These are phyloP conservation scores for Betula pendula DNA, from an alignment of 306 rosid genomes.

Conservation along the genomic window DNA sequence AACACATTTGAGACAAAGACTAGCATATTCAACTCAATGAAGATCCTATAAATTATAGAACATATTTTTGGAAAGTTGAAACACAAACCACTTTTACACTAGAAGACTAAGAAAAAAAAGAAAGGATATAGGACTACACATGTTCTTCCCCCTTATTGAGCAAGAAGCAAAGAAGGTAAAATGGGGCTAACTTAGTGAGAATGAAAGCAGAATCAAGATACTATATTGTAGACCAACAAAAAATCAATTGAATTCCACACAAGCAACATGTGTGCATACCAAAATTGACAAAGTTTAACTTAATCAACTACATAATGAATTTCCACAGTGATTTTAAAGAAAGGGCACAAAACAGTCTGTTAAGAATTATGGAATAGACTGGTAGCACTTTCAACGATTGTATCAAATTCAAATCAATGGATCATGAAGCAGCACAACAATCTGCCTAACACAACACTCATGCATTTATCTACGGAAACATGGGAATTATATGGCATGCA, in stretches of 20 bases:
- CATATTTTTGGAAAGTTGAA: neutral
- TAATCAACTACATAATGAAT: neutral
- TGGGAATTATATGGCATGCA: neutral
- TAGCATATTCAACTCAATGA: conserved; percentile 12
- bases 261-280: neutral
- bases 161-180: neutral
- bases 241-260: neutral
- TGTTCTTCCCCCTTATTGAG: neutral
- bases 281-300: neutral
- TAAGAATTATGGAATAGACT: too few relatives aligned
- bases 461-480: too few relatives aligned
- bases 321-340: neutral
- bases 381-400: too few relatives aligned
- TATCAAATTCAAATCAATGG: neutral
- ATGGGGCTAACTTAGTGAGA: neutral
- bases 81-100: conserved; percentile 5
- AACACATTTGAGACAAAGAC: conserved; percentile 14
- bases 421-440: neutral
- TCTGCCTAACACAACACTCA: too few relatives aligned
- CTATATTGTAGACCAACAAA: neutral
- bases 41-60: conserved; percentile 17
- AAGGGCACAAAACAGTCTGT: neutral
- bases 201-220: neutral
- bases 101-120: conserved; percentile 1
- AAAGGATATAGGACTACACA: neutral